Evolutionary conservation across 176 grass and related monocot genomes (phyloP).

Genomic region (Metroxylon sagu): DNA sequence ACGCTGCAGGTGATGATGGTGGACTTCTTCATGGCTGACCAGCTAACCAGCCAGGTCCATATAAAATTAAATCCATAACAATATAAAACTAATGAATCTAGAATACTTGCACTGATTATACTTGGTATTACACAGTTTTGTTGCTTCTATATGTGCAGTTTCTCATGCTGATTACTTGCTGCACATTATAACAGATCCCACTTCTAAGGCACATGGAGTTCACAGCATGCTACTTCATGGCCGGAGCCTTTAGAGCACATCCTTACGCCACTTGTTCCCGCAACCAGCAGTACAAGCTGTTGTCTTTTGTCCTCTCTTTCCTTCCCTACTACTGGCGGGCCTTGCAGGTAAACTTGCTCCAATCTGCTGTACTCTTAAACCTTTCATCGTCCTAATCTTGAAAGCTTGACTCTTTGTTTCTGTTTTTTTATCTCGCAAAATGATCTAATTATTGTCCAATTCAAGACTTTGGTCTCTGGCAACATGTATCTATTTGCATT

Average conservation of each 20-base stretch:
- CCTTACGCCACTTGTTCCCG: conserved; percentile 51
- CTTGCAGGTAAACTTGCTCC: conserved; percentile 60
- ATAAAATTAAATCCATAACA: too few species aligned
- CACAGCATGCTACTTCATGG: conserved; percentile 82
- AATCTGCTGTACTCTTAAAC: too few species aligned
- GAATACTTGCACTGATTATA: too few species aligned
- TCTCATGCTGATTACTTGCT: background rate
- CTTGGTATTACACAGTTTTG: too few species aligned
- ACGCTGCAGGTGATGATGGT: conserved; percentile 70
- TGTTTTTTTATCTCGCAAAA: too few species aligned
- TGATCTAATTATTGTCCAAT: too few species aligned
- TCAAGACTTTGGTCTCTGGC: too few species aligned
- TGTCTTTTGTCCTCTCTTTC: conserved; percentile 84
- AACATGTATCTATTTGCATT: too few species aligned
- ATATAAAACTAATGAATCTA: too few species aligned
- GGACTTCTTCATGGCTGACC: conserved; percentile 99
- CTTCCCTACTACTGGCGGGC: conserved; percentile 95
- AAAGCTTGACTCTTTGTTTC: too few species aligned
- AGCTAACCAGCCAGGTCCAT: conserved; percentile 86
- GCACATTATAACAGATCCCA: conserved; percentile 39
- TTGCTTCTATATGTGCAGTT: background rate
- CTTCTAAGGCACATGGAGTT: conserved; percentile 83
- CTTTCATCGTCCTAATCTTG: too few species aligned
- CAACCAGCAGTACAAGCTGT: conserved; percentile 51
- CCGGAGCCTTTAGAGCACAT: conserved; percentile 41